phyloP scores from a whole-genome alignment of 2,329 filamentous ascomycete genomes.

The Leptosphaerulina australis region DNA sequence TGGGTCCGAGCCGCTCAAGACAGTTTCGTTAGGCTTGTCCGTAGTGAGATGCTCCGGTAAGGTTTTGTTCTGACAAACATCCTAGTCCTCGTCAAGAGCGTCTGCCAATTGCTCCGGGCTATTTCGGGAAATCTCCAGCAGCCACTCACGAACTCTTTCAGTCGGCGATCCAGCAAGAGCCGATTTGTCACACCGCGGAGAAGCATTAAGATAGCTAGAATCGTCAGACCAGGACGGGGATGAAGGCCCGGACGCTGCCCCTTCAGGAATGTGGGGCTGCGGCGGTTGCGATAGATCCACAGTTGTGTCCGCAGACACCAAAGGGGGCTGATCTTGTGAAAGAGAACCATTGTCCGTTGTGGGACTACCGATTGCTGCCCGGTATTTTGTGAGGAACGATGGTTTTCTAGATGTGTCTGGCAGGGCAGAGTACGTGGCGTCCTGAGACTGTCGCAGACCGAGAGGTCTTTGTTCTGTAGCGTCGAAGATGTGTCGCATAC shows the following conservation, averaged over 20 bases:
- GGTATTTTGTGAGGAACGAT: background rate
- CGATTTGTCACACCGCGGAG: conserved; percentile 1
- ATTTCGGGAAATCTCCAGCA: conserved; percentile 4
- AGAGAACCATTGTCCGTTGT: background rate
- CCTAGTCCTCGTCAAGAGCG: background rate
- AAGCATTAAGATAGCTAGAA: conserved; percentile 29
- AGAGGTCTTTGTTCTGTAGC: conserved; percentile 17
- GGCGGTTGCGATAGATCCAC: background rate
- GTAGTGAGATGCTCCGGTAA: background rate
- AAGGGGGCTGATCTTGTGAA: background rate
- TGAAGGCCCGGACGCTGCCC: background rate
- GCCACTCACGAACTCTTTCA: conserved; percentile 28
- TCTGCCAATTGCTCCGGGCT: background rate
- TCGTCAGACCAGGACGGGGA: conserved; percentile 40
- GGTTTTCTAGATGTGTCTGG: conserved; percentile 31
- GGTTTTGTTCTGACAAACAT: background rate
- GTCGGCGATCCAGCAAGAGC: conserved; percentile 1
- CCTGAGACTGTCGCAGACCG: background rate
- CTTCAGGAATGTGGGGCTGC: background rate
- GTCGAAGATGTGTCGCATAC: conserved; percentile 41
- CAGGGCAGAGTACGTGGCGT: conserved; percentile 30
- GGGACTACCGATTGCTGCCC: background rate
- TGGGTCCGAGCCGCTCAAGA: too few relatives aligned
- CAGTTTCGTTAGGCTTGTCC: background rate
- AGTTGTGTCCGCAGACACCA: too few relatives aligned